These are phyloP conservation scores for Periconia sp. DNA, from an alignment of 2,329 filamentous ascomycete genomes.

Conservation along the genomic window DNA sequence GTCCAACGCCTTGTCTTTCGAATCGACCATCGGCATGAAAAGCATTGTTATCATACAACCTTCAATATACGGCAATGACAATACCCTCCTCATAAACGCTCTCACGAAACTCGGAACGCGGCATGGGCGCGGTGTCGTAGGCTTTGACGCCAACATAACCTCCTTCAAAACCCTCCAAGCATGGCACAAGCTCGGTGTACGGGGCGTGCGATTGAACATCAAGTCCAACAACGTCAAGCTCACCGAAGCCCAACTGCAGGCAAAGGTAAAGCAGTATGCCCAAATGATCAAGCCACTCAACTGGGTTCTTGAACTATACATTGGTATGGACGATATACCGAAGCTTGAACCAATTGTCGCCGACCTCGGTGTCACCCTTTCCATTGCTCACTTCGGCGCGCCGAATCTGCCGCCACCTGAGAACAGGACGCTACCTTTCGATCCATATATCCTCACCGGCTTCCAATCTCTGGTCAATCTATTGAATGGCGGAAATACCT, in stretches of 20 bases:
- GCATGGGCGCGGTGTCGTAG: slow-evolving; percentile 58
- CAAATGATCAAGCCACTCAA: slow-evolving; percentile 51
- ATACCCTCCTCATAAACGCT: slow-evolving; percentile 60
- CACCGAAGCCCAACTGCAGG: slow-evolving; percentile 44
- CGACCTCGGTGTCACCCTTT: slow-evolving; percentile 54
- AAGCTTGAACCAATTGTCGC: slow-evolving; percentile 49
- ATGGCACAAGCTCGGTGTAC: slow-evolving; percentile 61
- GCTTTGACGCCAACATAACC: slow-evolving; percentile 54
- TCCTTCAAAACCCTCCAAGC: slow-evolving; percentile 36
- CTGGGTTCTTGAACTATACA: slow-evolving; percentile 63
- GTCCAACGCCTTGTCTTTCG: slow-evolving; percentile 55
- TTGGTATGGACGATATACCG: slow-evolving; percentile 55
- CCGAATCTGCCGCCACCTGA: slow-evolving; percentile 41
- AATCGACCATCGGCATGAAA: slow-evolving; percentile 53
- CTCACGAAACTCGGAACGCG: slow-evolving; percentile 52
- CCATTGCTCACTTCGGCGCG: slow-evolving; percentile 62
- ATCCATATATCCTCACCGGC: slow-evolving; percentile 49
- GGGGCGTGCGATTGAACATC: slow-evolving; percentile 62
- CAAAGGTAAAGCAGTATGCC: slow-evolving; percentile 52
- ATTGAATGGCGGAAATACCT: slow-evolving; percentile 52
- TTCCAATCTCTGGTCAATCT: slow-evolving; percentile 54
- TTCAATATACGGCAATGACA: slow-evolving; percentile 64
- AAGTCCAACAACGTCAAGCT: slow-evolving; percentile 53
- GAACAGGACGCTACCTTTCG: slow-evolving; percentile 15
- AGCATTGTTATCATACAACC: slow-evolving; percentile 63